Evolutionary conservation across 768 basidiomycete species (phyloP).

Genomic region (Termitomyces sp.): DNA sequence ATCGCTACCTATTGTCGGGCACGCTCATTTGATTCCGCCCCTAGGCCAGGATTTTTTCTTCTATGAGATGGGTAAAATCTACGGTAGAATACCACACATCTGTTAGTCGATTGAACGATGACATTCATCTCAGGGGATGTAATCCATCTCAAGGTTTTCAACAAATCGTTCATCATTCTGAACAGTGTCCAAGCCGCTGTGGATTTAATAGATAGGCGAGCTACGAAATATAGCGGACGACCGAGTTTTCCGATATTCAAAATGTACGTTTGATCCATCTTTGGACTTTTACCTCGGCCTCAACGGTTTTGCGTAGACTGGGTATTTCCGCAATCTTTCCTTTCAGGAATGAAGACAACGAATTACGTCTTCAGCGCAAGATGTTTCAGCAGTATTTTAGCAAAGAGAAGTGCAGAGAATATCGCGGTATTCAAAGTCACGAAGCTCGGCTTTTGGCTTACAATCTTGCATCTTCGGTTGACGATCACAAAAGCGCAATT

Average conservation of each 20-base stretch:
- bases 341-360: not conserved
- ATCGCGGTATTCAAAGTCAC: conserved; percentile 6
- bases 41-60: conserved; percentile 22
- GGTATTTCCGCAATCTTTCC: conserved; percentile 2
- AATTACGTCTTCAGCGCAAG: conserved; percentile 9
- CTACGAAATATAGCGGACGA: conserved; percentile 21
- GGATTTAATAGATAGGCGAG: conserved; percentile 20
- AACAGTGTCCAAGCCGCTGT: conserved; percentile 19
- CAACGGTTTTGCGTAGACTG: not conserved
- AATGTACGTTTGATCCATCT: not conserved
- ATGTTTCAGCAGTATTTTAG: not conserved
- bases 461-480: too few species aligned
- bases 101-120: too few species aligned
- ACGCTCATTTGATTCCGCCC: conserved; percentile 29
- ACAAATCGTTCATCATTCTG: conserved; percentile 20
- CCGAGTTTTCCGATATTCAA: conserved; percentile 16
- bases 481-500: too few species aligned
- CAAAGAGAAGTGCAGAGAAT: conserved; percentile 5
- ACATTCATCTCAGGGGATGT: conserved; percentile 18
- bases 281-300: not conserved
- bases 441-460: conserved; percentile 16
- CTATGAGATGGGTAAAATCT: conserved; percentile 26
- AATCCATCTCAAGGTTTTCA: conserved; percentile 17
- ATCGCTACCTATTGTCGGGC: conserved; percentile 31
- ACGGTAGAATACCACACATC: conserved; percentile 20